Evolutionary conservation across 208 protist species (phyloP).

Genomic region (Crithidia bombi): DNA sequence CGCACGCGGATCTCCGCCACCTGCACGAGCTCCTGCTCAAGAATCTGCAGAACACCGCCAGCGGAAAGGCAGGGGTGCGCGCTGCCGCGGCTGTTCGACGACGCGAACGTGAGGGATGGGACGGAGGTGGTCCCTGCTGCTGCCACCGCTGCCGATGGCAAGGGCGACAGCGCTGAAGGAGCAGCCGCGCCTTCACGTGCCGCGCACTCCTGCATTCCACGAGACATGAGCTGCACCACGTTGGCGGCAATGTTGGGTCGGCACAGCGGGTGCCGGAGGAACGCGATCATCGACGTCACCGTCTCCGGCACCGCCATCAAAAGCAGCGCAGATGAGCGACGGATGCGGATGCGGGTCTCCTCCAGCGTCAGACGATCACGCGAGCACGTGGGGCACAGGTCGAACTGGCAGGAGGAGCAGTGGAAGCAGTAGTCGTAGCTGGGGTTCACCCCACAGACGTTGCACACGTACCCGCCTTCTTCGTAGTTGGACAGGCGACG

Average conservation of each 20-base stretch:
- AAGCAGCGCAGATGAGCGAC: slow-evolving; percentile 38
- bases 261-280: slow-evolving; percentile 63
- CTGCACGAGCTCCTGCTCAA: slow-evolving; percentile 48
- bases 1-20: slow-evolving; percentile 29
- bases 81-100: slow-evolving; percentile 12
- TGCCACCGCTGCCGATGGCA: neutral
- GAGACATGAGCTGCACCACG: slow-evolving; percentile 53
- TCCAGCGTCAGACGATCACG: slow-evolving; percentile 43
- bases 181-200: slow-evolving; percentile 32
- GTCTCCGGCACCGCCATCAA: slow-evolving; percentile 31
- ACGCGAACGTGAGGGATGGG: neutral
- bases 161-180: neutral
- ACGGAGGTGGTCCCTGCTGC: neutral
- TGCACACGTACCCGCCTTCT: slow-evolving; percentile 55
- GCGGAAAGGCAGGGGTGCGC: neutral
- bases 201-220: slow-evolving; percentile 63
- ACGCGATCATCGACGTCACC: slow-evolving; percentile 40
- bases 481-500: slow-evolving; percentile 43
- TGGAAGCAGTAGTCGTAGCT: slow-evolving; percentile 60
- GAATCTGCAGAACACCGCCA: slow-evolving; percentile 22
- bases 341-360: slow-evolving; percentile 44
- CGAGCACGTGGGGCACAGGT: slow-evolving; percentile 76
- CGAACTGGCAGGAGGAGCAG: slow-evolving; percentile 68
- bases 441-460: slow-evolving; percentile 64
- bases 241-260: slow-evolving; percentile 36